phyloP scores from a whole-genome alignment of 805 yeast species.

The Monosporozyma aerobia region DNA sequence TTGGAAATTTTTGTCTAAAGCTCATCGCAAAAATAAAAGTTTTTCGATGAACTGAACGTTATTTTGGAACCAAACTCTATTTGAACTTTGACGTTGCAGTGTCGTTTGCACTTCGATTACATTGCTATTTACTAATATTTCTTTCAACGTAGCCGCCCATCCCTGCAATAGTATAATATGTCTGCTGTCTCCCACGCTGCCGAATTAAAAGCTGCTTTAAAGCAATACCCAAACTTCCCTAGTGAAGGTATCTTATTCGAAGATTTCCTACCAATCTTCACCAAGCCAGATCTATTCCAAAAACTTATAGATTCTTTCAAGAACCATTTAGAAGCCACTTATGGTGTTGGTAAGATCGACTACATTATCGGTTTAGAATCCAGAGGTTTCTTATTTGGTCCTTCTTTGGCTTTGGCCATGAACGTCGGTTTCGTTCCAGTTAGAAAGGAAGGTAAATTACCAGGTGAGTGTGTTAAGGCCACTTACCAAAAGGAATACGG shows the following conservation, averaged over 20 bases:
- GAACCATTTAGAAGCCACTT: conserved; percentile 51
- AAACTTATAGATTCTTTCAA: conserved; percentile 74
- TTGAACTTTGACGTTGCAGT: neutral
- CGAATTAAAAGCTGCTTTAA: conserved; percentile 45
- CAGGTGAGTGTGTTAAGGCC: conserved; percentile 70
- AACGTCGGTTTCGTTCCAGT: conserved; percentile 91
- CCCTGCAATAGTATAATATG: conserved; percentile 9
- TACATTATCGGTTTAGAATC: conserved; percentile 92
- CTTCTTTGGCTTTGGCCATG: conserved; percentile 81
- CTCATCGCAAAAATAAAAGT: conserved; percentile 1
- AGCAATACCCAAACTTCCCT: conserved; percentile 92
- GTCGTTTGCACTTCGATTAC: neutral
- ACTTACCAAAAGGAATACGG: conserved; percentile 89
- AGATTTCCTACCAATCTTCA: conserved; percentile 92
- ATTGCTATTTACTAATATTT: neutral
- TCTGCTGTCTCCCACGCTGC: conserved; percentile 29
- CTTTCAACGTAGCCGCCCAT: neutral
- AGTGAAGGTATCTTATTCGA: conserved; percentile 86
- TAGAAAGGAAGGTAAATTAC: conserved; percentile 91
- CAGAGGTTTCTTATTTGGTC: conserved; percentile 95
- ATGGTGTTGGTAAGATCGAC: conserved; percentile 54
- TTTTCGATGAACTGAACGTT: neutral
- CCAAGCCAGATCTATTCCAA: conserved; percentile 70
- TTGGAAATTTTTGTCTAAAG: neutral
- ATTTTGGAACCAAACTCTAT: neutral